These are phyloP conservation scores for Vigna trinervia DNA, from an alignment of 306 rosid genomes.

Conservation along the genomic window DNA sequence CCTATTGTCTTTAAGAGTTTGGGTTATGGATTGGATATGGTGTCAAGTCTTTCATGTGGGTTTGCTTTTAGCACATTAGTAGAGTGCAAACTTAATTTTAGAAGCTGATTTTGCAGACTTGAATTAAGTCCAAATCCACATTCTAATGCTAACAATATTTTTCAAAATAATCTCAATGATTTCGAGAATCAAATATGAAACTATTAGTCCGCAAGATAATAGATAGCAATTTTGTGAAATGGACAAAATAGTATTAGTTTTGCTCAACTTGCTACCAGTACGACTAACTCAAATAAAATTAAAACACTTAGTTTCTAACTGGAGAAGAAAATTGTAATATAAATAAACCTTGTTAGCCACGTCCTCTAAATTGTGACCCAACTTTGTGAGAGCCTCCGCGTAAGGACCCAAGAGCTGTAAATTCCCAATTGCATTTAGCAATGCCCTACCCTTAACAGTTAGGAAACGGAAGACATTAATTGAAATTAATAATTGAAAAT, in stretches of 20 bases:
- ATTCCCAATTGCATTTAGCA: conserved; percentile 93
- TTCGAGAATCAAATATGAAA: conserved; percentile 21
- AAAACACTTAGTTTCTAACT: background rate
- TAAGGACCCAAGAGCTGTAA: conserved; percentile 87
- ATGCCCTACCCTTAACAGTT: conserved; percentile 81
- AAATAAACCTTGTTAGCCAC: conserved; percentile 76
- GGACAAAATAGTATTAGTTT: conserved; percentile 34
- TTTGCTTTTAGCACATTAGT: no score
- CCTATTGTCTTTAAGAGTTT: no score
- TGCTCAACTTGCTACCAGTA: conserved; percentile 34
- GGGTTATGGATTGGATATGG: no score
- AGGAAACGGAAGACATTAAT: conserved; percentile 10
- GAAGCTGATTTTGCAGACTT: no score
- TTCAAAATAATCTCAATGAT: background rate
- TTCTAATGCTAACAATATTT: background rate
- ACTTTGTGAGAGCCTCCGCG: conserved; percentile 78
- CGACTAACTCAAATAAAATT: background rate
- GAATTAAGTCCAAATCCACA: no score
- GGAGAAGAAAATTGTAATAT: conserved; percentile 2
- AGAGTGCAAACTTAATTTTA: no score
- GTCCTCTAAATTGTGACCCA: conserved; percentile 81
- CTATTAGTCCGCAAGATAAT: conserved; percentile 25
- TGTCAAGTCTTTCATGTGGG: no score
- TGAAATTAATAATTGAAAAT: background rate
- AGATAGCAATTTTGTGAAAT: conserved; percentile 17